A percentile compares a stretch with the other conserved stretches of the same genome.
phyloP scores from a whole-genome alignment of 306 rosid genomes.

The Oxytropis ochrocephala region DNA sequence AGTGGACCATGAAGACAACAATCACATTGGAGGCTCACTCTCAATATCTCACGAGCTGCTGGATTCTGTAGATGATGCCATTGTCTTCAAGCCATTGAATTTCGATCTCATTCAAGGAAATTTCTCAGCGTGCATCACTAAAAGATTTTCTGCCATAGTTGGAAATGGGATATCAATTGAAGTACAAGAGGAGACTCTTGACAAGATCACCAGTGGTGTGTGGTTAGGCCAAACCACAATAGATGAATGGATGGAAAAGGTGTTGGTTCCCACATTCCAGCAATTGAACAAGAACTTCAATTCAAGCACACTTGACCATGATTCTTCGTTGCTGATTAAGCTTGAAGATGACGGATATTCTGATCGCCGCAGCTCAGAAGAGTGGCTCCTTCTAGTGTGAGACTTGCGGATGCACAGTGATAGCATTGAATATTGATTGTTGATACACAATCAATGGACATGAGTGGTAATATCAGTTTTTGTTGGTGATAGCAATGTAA shows the following conservation, averaged over 20 bases:
- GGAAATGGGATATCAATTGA: slow-evolving; percentile 60
- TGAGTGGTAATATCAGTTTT: slow-evolving; percentile 28
- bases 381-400: slow-evolving; percentile 58
- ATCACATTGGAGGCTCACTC: slow-evolving; percentile 21
- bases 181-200: slow-evolving; percentile 66
- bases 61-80: slow-evolving; percentile 60
- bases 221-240: slow-evolving; percentile 69
- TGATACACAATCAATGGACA: slow-evolving; percentile 22
- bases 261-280: slow-evolving; percentile 65
- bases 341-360: slow-evolving; percentile 60
- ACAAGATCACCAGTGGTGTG: slow-evolving; percentile 68
- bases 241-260: slow-evolving; percentile 76
- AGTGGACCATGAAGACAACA: slow-evolving; percentile 62
- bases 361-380: slow-evolving; percentile 34
- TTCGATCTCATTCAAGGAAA: slow-evolving; percentile 35
- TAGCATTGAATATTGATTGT: neutral
- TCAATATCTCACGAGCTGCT: slow-evolving; percentile 47
- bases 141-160: slow-evolving; percentile 44
- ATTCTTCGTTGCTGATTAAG: slow-evolving; percentile 44
- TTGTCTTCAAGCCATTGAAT: slow-evolving; percentile 77
- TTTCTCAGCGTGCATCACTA: slow-evolving; percentile 39
- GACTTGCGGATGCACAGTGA: slow-evolving; percentile 40
- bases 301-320: slow-evolving; percentile 16
- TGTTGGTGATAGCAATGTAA: slow-evolving; percentile 53
- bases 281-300: slow-evolving; percentile 46